These are phyloP conservation scores for Gentiana macrophylla DNA, from an alignment of 257 asterid species.

Conservation along the genomic window DNA sequence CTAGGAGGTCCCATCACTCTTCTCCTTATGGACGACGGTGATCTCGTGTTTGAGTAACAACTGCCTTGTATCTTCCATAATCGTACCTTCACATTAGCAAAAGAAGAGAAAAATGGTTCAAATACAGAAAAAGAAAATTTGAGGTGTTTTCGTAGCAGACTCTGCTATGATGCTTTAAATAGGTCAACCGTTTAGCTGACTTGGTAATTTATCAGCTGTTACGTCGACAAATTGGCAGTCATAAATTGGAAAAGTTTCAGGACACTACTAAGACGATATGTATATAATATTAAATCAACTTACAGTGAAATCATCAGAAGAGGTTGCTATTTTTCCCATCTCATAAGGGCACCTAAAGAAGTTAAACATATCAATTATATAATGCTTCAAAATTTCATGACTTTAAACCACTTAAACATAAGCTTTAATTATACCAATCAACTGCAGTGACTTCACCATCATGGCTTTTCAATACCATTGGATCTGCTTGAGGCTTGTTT, in stretches of 20 bases:
- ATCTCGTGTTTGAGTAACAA: conserved; percentile 60
- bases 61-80: conserved; percentile 66
- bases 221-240: too few relatives aligned
- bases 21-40: conserved; percentile 78
- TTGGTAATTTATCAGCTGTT: too few relatives aligned
- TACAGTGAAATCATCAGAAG: conserved; percentile 96
- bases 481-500: conserved; percentile 53
- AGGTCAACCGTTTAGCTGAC: too few relatives aligned
- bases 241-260: too few relatives aligned
- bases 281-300: conserved; percentile 14
- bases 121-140: too few relatives aligned
- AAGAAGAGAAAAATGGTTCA: too few relatives aligned
- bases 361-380: conserved; percentile 10
- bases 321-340: conserved; percentile 81
- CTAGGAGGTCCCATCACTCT: conserved; percentile 57
- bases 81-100: conserved; percentile 38
- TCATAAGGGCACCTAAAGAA: conserved; percentile 70
- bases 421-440: conserved; percentile 47
- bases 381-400: background rate
- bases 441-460: conserved; percentile 93
- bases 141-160: too few relatives aligned
- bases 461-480: conserved; percentile 61
- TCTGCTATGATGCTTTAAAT: too few relatives aligned
- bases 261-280: too few relatives aligned
- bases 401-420: background rate